Conservation (phyloP, 78 protist species). For the Chrysochromulina parva region DNA sequence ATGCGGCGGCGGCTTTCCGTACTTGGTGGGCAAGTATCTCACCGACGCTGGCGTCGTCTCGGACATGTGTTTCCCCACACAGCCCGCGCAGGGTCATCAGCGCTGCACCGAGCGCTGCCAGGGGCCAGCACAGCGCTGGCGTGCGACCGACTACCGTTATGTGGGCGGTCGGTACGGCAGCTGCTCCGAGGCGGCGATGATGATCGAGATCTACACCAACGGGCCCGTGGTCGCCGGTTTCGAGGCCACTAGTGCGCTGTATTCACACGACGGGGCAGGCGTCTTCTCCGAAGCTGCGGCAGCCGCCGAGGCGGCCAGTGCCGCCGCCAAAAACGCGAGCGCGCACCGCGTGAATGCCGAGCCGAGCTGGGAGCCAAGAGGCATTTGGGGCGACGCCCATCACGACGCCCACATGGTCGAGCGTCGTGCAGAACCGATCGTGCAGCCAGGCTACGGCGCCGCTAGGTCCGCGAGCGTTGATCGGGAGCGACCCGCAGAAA, state of each 20-base stretch:
- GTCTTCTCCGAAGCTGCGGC: too few species aligned
- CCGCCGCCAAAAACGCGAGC: too few species aligned
- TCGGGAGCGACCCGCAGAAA: too few species aligned
- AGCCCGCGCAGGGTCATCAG: background rate
- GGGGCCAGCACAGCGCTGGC: background rate
- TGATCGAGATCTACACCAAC: background rate
- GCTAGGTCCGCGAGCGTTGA: too few species aligned
- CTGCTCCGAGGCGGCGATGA: background rate
- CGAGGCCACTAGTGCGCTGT: background rate
- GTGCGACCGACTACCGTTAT: background rate
- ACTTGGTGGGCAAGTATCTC: conserved; percentile 6
- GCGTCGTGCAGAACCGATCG: background rate
- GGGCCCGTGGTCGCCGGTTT: background rate
- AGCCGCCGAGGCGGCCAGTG: too few species aligned
- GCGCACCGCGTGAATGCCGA: too few species aligned
- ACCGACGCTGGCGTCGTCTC: background rate
- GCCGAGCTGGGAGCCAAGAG: background rate
- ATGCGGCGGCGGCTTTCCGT: conserved; percentile 23
- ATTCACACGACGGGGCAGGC: too few species aligned
- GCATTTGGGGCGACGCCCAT: background rate
- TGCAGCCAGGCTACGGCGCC: background rate
- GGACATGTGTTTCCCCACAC: background rate
- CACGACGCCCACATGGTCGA: background rate
- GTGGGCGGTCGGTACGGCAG: conserved; percentile 18
- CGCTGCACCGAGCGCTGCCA: background rate